A percentile compares a stretch with the other conserved stretches of the same genome.
Conservation (phyloP, 495 filamentous ascomycete genomes). For the Mytilinidion resinicola region DNA sequence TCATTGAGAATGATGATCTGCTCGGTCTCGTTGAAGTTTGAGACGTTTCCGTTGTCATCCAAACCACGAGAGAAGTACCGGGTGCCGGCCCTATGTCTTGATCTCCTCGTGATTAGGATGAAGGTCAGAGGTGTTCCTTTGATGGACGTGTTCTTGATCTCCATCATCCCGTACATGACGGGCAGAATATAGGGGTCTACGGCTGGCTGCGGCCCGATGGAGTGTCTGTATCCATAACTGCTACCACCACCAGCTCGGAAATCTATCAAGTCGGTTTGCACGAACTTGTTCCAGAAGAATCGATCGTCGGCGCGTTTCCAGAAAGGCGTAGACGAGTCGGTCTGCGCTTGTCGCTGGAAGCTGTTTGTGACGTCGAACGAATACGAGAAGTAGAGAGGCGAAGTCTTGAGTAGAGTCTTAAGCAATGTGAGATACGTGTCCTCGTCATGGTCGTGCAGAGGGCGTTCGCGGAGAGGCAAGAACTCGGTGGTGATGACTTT, state of each 20-base stretch:
- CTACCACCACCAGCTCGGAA: slow-evolving; percentile 51
- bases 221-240: slow-evolving; percentile 29
- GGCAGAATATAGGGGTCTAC: slow-evolving; percentile 92
- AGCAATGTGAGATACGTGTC: slow-evolving; percentile 79
- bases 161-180: slow-evolving; percentile 89
- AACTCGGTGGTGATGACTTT: slow-evolving; percentile 87
- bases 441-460: slow-evolving; percentile 86
- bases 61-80: slow-evolving; percentile 91
- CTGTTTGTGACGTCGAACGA: slow-evolving; percentile 89
- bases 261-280: slow-evolving; percentile 86
- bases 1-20: slow-evolving; percentile 82
- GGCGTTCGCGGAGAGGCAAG: slow-evolving; percentile 85
- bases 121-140: slow-evolving; percentile 78
- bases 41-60: slow-evolving; percentile 86
- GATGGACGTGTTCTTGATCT: slow-evolving; percentile 72
- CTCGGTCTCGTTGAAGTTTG: slow-evolving; percentile 98
- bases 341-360: slow-evolving; percentile 83
- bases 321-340: slow-evolving; percentile 60
- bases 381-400: slow-evolving; percentile 98
- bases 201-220: slow-evolving; percentile 60
- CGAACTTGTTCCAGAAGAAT: slow-evolving; percentile 97
- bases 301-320: slow-evolving; percentile 93
- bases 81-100: slow-evolving; percentile 79
- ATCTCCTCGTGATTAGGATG: slow-evolving; percentile 78
- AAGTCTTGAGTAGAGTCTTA: slow-evolving; percentile 67